These are phyloP conservation scores for Phoma herbarum DNA, from an alignment of 2,329 filamentous ascomycete genomes.

Conservation along the genomic window DNA sequence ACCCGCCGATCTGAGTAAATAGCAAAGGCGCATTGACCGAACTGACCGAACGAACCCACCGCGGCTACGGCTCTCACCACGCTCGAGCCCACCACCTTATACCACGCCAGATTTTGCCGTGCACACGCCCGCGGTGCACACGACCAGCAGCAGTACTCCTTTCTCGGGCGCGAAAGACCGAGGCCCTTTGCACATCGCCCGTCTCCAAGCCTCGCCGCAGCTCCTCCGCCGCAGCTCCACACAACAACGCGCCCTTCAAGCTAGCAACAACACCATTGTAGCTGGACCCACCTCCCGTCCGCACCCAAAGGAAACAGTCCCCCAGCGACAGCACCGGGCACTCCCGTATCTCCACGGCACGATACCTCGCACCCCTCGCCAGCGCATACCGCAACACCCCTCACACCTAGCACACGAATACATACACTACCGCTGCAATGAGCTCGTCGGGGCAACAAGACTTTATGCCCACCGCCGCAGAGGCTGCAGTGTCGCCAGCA, in stretches of 20 bases:
- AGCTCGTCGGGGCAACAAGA: conserved; percentile 36
- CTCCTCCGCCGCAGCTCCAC: conserved; percentile 1
- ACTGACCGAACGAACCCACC: conserved; percentile 6
- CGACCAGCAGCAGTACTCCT: not conserved
- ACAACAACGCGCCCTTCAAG: conserved; percentile 7
- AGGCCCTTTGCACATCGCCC: not conserved
- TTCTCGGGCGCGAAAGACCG: not conserved
- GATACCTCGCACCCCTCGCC: conserved; percentile 7
- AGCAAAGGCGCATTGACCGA: conserved; percentile 45
- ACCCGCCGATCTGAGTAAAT: conserved; percentile 15
- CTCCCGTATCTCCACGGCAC: not conserved
- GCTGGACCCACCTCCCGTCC: conserved; percentile 1
- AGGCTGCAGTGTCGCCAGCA: conserved; percentile 37
- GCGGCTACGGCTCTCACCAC: conserved; percentile 29
- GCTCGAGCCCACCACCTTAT: conserved; percentile 22
- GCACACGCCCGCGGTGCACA: conserved; percentile 8
- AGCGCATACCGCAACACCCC: conserved; percentile 14
- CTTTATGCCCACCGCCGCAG: conserved; percentile 19
- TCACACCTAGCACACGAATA: conserved; percentile 10
- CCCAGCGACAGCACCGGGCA: not conserved
- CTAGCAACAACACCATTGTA: conserved; percentile 9
- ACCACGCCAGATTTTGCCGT: conserved; percentile 18
- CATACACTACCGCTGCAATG: conserved; percentile 31
- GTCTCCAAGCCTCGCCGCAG: conserved; percentile 12
- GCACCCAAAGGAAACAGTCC: conserved; percentile 1